Conservation (phyloP, 805 yeast species). For the Wickerhamomyces xylosicus region DNA sequence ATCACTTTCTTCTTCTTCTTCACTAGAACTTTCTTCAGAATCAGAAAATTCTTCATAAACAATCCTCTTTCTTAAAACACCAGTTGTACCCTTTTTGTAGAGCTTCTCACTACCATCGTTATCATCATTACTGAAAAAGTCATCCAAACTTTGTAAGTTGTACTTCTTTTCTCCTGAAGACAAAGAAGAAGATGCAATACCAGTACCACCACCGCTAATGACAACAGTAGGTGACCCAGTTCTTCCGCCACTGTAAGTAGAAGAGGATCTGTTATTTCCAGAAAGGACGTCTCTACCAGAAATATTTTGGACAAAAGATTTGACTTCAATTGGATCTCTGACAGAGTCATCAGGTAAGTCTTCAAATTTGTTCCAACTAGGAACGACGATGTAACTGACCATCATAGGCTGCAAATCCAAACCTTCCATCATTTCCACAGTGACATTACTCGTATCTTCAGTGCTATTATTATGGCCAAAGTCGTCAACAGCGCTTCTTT, state of each 20-base stretch:
- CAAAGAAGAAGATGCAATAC: background rate
- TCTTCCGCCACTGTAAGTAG: background rate
- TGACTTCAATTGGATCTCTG: slow-evolving; percentile 28
- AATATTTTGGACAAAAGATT: slow-evolving; percentile 26
- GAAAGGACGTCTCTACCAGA: slow-evolving; percentile 15
- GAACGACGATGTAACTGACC: slow-evolving; percentile 10
- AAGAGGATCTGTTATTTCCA: slow-evolving; percentile 6
- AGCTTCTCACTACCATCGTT: slow-evolving; percentile 9
- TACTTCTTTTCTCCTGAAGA: slow-evolving; percentile 25
- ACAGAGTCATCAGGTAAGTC: slow-evolving; percentile 22
- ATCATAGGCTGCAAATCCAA: background rate
- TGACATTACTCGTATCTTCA: no score
- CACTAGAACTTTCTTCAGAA: slow-evolving; percentile 22
- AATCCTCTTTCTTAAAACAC: slow-evolving; percentile 12
- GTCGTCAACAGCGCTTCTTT: slow-evolving; percentile 14
- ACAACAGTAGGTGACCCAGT: no score
- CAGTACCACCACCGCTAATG: no score
- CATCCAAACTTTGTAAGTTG: slow-evolving; percentile 74
- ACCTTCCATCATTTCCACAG: background rate
- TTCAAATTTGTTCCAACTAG: slow-evolving; percentile 34
- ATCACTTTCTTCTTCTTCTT: slow-evolving; percentile 18
- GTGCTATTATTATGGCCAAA: slow-evolving; percentile 15
- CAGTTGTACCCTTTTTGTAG: slow-evolving; percentile 7
- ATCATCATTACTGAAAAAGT: slow-evolving; percentile 55
- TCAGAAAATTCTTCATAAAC: slow-evolving; percentile 8